Evolutionary conservation across 495 filamentous ascomycete species (phyloP).

Genomic region (Talaromyces stipitatus): DNA sequence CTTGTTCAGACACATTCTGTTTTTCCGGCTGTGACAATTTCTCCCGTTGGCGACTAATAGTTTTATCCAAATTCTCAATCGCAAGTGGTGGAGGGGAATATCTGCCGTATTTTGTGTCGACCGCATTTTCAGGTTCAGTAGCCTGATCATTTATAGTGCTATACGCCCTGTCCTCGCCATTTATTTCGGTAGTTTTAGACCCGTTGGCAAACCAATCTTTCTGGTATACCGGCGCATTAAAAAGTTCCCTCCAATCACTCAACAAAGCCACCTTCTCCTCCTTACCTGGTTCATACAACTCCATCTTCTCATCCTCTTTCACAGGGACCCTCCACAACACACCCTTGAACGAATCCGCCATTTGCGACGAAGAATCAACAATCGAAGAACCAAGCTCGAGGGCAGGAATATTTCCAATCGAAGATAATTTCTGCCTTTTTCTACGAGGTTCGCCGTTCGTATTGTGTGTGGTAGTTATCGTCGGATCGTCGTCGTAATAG

Average conservation of each 20-base stretch:
- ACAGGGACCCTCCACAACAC: slow-evolving; percentile 31
- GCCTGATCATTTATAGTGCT: not conserved
- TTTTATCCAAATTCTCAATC: slow-evolving; percentile 4
- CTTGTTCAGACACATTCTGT: not conserved
- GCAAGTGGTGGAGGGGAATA: slow-evolving; percentile 3
- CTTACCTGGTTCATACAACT: slow-evolving; percentile 30
- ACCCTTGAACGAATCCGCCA: slow-evolving; percentile 27
- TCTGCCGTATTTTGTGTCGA: not conserved
- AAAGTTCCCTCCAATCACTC: slow-evolving; percentile 45
- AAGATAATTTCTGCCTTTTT: slow-evolving; percentile 7
- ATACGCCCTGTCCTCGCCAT: not conserved
- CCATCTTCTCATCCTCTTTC: slow-evolving; percentile 19
- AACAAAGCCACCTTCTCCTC: slow-evolving; percentile 38
- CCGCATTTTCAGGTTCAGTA: not conserved
- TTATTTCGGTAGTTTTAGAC: not conserved
- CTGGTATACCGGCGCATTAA: slow-evolving; percentile 23
- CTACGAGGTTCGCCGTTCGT: slow-evolving; percentile 8
- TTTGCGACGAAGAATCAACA: slow-evolving; percentile 3
- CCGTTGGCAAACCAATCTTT: not conserved
- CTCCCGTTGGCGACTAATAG: not conserved
- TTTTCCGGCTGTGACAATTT: not conserved
- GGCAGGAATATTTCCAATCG: not conserved
- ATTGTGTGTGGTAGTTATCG: slow-evolving; percentile 15
- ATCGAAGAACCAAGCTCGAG: slow-evolving; percentile 6
- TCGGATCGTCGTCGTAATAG: slow-evolving; percentile 42